Evolutionary conservation across 176 grass and related monocot species (phyloP).

Genomic region (Lolium rigidum): DNA sequence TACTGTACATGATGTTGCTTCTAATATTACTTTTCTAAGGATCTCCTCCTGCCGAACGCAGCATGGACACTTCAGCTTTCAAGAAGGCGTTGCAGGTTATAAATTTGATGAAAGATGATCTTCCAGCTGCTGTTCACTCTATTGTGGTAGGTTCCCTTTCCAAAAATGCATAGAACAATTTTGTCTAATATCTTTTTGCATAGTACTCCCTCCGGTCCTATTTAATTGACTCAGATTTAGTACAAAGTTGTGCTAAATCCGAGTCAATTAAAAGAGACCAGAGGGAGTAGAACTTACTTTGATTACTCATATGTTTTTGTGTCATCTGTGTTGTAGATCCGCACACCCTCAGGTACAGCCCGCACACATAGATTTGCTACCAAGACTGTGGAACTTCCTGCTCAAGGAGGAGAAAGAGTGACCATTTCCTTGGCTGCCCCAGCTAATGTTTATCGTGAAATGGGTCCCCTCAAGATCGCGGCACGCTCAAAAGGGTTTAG

Average conservation of each 20-base stretch:
- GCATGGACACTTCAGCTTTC: conserved; percentile 88
- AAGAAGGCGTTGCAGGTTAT: conserved; percentile 89
- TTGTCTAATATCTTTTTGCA: background rate
- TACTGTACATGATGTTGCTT: conserved; percentile 76
- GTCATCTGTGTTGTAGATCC: conserved; percentile 62
- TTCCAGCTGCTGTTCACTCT: conserved; percentile 93
- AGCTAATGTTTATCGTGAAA: conserved; percentile 67
- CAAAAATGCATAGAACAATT: conserved; percentile 26
- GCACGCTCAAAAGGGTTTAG: conserved; percentile 62
- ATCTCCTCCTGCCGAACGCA: conserved; percentile 99
- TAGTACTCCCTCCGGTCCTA: no score
- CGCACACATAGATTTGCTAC: conserved; percentile 87
- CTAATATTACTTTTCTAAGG: conserved; percentile 99
- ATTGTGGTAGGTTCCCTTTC: conserved; percentile 74
- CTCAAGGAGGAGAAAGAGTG: conserved; percentile 94
- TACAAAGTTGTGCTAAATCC: no score
- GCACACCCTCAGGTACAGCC: conserved; percentile 79
- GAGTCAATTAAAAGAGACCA: no score
- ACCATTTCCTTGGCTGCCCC: conserved; percentile 85
- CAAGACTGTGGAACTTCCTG: conserved; percentile 74
- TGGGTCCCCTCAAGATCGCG: conserved; percentile 75
- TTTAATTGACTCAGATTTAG: no score
- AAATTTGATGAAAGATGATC: conserved; percentile 78
- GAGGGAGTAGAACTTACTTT: conserved; percentile 28
- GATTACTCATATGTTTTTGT: conserved; percentile 22